A percentile compares a stretch with the other conserved stretches of the same genome.
Evolutionary conservation across 805 yeast species (phyloP).

Genomic region (Candida berthetii): DNA sequence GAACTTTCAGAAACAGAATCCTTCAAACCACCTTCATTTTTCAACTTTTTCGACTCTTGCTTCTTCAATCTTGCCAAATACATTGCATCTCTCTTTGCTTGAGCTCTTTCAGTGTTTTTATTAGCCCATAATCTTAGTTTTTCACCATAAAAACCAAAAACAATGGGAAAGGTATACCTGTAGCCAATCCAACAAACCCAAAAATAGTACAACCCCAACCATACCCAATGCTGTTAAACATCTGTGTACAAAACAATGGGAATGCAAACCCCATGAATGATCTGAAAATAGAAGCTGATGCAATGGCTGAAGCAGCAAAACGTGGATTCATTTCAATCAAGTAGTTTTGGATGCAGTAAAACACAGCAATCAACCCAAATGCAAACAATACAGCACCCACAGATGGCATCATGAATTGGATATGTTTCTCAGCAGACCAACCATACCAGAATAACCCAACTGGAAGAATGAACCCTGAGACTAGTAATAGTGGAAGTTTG

Average conservation of each 20-base stretch:
- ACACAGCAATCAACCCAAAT: constrained; percentile 53
- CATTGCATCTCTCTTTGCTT: constrained; percentile 37
- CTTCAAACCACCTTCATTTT: neutral
- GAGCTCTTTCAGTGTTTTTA: constrained; percentile 36
- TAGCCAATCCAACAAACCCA: constrained; percentile 46
- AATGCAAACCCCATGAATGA: constrained; percentile 63
- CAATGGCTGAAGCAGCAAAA: constrained; percentile 63
- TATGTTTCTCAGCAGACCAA: constrained; percentile 54
- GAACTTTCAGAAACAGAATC: neutral
- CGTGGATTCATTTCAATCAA: constrained; percentile 66
- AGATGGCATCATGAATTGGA: constrained; percentile 59
- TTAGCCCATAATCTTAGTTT: constrained; percentile 54
- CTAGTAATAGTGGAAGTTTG: constrained; percentile 45
- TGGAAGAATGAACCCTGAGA: constrained; percentile 46
- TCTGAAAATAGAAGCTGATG: constrained; percentile 64
- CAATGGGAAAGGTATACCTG: constrained; percentile 67
- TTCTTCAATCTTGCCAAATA: constrained; percentile 29
- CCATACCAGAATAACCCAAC: constrained; percentile 66
- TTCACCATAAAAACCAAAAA: constrained; percentile 52
- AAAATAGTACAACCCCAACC: constrained; percentile 70
- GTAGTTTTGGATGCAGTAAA: constrained; percentile 62
- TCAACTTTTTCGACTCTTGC: constrained; percentile 7
- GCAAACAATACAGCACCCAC: constrained; percentile 59
- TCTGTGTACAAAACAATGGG: constrained; percentile 56
- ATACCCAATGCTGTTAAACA: constrained; percentile 52